Base-by-base conservation (phyloP, 1,284 basidiomycete species). In the Cryptococcus maquisensis region DNA sequence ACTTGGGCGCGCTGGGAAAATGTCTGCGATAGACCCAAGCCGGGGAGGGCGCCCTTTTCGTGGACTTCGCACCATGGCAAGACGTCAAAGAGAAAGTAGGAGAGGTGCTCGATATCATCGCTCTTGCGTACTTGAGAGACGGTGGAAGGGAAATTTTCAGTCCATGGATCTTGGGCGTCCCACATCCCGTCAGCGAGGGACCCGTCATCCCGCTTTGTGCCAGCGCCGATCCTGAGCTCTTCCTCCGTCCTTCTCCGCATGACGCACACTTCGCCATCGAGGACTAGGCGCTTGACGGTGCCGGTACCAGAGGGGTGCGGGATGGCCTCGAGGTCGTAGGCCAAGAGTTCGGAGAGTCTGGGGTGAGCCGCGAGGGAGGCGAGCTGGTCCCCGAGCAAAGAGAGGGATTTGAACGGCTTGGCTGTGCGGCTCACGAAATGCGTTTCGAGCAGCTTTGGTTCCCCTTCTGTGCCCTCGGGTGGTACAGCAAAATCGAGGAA, bases 221-320 rank as follows among this genome's bases (percentile, higher is more conserved):
- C 39, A 13, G 21, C 20, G 32, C 48, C 28, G 38, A n/a, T 55
- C 45, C 40, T 26, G 18, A 28, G 16, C 21, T 57, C 55, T 23
- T 49, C 51, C 10, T 16, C 41, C 13, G 43, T 44, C 21, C 49
- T 58, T 13, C 44, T 44, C 15, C 62, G 52, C 63, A 75, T 64
- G 9, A 69, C 65, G 49, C 73, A 75, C 7, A 73, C 62, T 54
- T 76, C 74, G 13, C 74, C 73, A 53, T 76, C 74, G 9, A 76
- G 56, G 2, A 76, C 68, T 8, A 76, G 57, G 3, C 73, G 66
- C 47, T 70, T 66, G n/a, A 65, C 49, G 2, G 43, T 47, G 10
- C 48, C 61, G 12, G 43, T 16, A 4, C 39, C 47, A 12, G 43
- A 23, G 3, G 35, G 12, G 28, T 28, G n/a, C 48, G 52, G 6